phyloP scores from a whole-genome alignment of 1,284 basidiomycete species.

The Leccinum fallax region DNA sequence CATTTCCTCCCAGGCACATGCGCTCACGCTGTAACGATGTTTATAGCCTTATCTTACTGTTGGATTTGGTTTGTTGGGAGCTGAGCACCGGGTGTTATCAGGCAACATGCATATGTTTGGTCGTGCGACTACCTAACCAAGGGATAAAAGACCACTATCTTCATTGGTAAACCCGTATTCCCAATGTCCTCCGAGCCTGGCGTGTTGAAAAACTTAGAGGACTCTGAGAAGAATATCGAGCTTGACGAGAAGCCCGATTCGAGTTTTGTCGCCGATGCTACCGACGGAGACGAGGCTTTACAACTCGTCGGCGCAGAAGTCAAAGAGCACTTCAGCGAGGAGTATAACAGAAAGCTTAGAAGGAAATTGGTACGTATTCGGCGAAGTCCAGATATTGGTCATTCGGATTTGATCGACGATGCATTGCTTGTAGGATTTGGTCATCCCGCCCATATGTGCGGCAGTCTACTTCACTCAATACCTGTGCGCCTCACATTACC shows the following conservation, averaged over 20 bases:
- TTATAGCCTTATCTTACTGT: conserved; percentile 22
- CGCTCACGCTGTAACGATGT: conserved; percentile 11
- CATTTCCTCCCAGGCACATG: conserved; percentile 6
- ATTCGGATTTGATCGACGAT: background rate
- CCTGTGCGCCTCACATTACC: conserved; percentile 41
- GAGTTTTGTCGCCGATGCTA: conserved; percentile 33
- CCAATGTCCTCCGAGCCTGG: conserved; percentile 23
- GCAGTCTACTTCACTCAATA: conserved; percentile 71
- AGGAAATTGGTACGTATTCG: conserved; percentile 55
- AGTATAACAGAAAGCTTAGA: conserved; percentile 57
- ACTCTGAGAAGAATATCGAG: conserved; percentile 19
- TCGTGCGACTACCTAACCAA: conserved; percentile 1
- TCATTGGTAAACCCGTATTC: conserved; percentile 1
- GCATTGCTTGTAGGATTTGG: conserved; percentile 44
- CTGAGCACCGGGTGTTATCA: background rate
- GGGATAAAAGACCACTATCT: conserved; percentile 18
- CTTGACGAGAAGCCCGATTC: conserved; percentile 16
- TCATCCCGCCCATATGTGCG: conserved; percentile 64
- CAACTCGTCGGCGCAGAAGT: conserved; percentile 57
- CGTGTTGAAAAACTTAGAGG: conserved; percentile 9
- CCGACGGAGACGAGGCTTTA: conserved; percentile 59
- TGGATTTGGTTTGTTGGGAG: conserved; percentile 1
- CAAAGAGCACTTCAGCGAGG: conserved; percentile 55
- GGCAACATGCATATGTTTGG: background rate
- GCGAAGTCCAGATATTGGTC: background rate